Conservation (phyloP, 2,329 filamentous ascomycete genomes). For the Metarhizium album region DNA sequence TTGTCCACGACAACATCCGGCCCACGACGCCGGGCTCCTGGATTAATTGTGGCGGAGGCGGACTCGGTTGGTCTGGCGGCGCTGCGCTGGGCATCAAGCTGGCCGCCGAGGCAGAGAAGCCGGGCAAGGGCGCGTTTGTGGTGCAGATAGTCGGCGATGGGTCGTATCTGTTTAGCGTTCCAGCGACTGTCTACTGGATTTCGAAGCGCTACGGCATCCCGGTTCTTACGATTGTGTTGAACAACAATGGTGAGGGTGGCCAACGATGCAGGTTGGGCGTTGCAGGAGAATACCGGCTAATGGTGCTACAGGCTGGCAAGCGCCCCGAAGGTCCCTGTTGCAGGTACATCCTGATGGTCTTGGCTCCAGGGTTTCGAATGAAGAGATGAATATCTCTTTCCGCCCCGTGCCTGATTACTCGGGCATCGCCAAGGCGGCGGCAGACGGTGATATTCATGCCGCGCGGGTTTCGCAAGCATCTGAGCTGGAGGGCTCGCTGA, state of each 20-base stretch:
- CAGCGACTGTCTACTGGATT: constrained; percentile 46
- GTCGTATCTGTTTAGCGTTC: constrained; percentile 44
- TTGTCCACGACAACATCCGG: constrained; percentile 62
- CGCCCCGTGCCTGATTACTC: constrained; percentile 46
- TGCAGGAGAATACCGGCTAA: constrained; percentile 6
- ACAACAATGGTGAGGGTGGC: constrained; percentile 49
- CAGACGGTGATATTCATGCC: constrained; percentile 41
- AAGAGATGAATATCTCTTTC: constrained; percentile 53
- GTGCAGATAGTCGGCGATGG: constrained; percentile 47
- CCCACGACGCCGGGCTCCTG: constrained; percentile 58
- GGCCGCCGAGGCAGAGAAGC: constrained; percentile 37
- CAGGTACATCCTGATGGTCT: constrained; percentile 48
- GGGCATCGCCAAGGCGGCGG: constrained; percentile 50
- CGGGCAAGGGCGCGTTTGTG: constrained; percentile 38
- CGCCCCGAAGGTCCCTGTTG: constrained; percentile 43
- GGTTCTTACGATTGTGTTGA: constrained; percentile 42
- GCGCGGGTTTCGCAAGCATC: constrained; percentile 34
- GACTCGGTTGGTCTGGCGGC: constrained; percentile 72
- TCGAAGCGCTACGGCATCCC: constrained; percentile 42
- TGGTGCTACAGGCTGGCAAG: constrained; percentile 41
- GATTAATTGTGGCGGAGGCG: constrained; percentile 74
- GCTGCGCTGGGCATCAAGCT: constrained; percentile 68
- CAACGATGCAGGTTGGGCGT: constrained; percentile 9
- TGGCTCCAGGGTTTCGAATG: constrained; percentile 44
- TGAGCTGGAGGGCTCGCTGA: constrained; percentile 35